A percentile compares a stretch with the other conserved stretches of the same genome.
Conservation (phyloP, 2,329 filamentous ascomycete genomes). For the Coleophoma eucalyptorum region DNA sequence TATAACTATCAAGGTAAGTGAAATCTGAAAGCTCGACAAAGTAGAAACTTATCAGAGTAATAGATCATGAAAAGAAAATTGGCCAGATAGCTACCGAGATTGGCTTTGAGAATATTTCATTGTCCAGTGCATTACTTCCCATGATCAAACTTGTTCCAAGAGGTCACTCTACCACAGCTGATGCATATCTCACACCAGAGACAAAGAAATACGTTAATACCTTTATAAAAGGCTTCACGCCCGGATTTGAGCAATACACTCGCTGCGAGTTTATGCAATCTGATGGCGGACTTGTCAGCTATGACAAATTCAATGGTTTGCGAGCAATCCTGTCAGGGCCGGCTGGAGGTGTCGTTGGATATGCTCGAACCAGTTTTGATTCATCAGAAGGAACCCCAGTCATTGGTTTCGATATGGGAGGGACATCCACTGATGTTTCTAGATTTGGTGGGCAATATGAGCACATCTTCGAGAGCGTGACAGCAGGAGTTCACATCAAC, state of each 20-base stretch:
- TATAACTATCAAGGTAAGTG: slow-evolving; percentile 51
- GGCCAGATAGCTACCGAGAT: slow-evolving; percentile 60
- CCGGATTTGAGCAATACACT: slow-evolving; percentile 53
- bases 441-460: slow-evolving; percentile 64
- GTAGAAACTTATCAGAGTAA: too few relatives aligned
- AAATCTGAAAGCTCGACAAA: slow-evolving; percentile 16
- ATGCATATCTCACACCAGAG: slow-evolving; percentile 65
- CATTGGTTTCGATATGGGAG: slow-evolving; percentile 66
- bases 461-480: slow-evolving; percentile 74
- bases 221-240: slow-evolving; percentile 61
- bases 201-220: slow-evolving; percentile 65
- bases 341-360: slow-evolving; percentile 68
- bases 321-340: slow-evolving; percentile 64
- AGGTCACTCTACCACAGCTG: slow-evolving; percentile 62
- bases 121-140: slow-evolving; percentile 63
- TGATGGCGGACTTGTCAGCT: slow-evolving; percentile 36
- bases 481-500: slow-evolving; percentile 74
- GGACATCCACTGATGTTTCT: slow-evolving; percentile 64
- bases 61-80: slow-evolving; percentile 56
- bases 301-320: slow-evolving; percentile 56
- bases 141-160: slow-evolving; percentile 69
- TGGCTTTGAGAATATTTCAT: slow-evolving; percentile 62
- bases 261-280: slow-evolving; percentile 68
- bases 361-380: slow-evolving; percentile 61
- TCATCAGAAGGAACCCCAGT: slow-evolving; percentile 58